A percentile compares a stretch with the other conserved stretches of the same genome.
Evolutionary conservation across 768 basidiomycete genomes (phyloP).

Genomic region (Pisolithus albus): DNA sequence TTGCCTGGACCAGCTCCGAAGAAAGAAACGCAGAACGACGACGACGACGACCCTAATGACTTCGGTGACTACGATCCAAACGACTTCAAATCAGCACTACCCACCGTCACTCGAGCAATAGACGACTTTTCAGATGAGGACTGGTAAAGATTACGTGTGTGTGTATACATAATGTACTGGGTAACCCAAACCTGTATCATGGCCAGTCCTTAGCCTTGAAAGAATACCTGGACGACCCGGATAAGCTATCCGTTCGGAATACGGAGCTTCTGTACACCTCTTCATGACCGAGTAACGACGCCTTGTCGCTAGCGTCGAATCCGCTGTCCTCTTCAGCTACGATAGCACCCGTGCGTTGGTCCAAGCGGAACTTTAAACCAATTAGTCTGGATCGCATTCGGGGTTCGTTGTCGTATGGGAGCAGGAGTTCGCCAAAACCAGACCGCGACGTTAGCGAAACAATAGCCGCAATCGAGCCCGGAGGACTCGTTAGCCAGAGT

Average conservation of each 20-base stretch:
- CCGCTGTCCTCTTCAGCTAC: slow-evolving; percentile 43
- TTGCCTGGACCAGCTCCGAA: slow-evolving; percentile 7
- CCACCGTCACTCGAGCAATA: slow-evolving; percentile 2
- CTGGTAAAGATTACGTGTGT: slow-evolving; percentile 11
- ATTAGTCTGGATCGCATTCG: slow-evolving; percentile 42
- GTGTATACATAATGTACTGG: background rate
- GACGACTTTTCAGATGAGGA: slow-evolving; percentile 26
- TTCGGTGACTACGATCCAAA: slow-evolving; percentile 12
- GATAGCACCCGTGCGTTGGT: slow-evolving; percentile 55
- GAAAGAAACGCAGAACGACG: background rate
- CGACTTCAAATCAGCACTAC: slow-evolving; percentile 4
- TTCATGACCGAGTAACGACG: slow-evolving; percentile 11
- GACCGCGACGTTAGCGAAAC: slow-evolving; percentile 53
- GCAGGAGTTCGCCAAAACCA: slow-evolving; percentile 55
- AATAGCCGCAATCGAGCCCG: slow-evolving; percentile 54
- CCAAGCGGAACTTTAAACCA: slow-evolving; percentile 48
- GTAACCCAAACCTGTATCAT: background rate
- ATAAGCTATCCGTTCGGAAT: slow-evolving; percentile 3
- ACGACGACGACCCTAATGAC: slow-evolving; percentile 8
- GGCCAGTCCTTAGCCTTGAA: background rate
- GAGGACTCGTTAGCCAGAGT: slow-evolving; percentile 46
- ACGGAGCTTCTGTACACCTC: slow-evolving; percentile 2
- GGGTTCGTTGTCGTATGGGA: slow-evolving; percentile 48
- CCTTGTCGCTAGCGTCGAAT: slow-evolving; percentile 1
- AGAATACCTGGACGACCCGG: slow-evolving; percentile 1